These are phyloP conservation scores for Lactarius quietus DNA, from an alignment of 768 basidiomycete genomes.

Conservation along the genomic window DNA sequence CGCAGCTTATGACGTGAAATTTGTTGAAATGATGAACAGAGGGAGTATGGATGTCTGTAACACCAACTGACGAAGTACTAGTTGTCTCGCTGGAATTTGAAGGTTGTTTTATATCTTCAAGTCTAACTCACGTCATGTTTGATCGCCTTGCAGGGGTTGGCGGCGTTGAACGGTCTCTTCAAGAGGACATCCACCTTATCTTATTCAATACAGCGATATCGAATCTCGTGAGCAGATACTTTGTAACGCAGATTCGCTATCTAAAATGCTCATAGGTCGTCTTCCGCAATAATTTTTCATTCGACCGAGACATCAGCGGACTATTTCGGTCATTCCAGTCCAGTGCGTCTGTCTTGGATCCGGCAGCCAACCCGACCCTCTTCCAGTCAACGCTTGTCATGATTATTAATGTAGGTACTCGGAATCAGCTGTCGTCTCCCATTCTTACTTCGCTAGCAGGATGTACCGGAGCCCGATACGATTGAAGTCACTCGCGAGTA, in stretches of 20 bases:
- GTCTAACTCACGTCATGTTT: not conserved
- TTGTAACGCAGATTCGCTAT: slow-evolving; percentile 40
- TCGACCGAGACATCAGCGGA: slow-evolving; percentile 54
- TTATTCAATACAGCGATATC: slow-evolving; percentile 64
- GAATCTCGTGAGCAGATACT: slow-evolving; percentile 43
- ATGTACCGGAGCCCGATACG: slow-evolving; percentile 59
- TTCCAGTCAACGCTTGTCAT: slow-evolving; percentile 57
- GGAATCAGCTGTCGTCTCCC: not conserved
- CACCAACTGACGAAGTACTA: slow-evolving; percentile 51
- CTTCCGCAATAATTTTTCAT: slow-evolving; percentile 38
- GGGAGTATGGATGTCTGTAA: slow-evolving; percentile 66
- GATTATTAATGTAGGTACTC: slow-evolving; percentile 50
- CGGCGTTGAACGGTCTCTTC: slow-evolving; percentile 57
- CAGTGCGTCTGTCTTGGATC: slow-evolving; percentile 52
- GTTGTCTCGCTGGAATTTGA: slow-evolving; percentile 64
- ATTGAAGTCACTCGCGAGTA: slow-evolving; percentile 52
- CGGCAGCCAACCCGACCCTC: slow-evolving; percentile 51
- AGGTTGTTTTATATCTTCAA: slow-evolving; percentile 34
- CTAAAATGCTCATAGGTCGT: slow-evolving; percentile 43
- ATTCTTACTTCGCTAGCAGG: slow-evolving; percentile 35
- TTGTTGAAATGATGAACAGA: slow-evolving; percentile 31
- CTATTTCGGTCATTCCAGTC: slow-evolving; percentile 60
- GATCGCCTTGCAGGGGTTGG: slow-evolving; percentile 44
- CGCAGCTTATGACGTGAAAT: not conserved
- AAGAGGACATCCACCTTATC: slow-evolving; percentile 60